Percentiles rank a stretch among this genome's conserved stretches.
Evolutionary conservation across 495 filamentous ascomycete species (phyloP).

Genomic region (Astrocystis sublimbata): DNA sequence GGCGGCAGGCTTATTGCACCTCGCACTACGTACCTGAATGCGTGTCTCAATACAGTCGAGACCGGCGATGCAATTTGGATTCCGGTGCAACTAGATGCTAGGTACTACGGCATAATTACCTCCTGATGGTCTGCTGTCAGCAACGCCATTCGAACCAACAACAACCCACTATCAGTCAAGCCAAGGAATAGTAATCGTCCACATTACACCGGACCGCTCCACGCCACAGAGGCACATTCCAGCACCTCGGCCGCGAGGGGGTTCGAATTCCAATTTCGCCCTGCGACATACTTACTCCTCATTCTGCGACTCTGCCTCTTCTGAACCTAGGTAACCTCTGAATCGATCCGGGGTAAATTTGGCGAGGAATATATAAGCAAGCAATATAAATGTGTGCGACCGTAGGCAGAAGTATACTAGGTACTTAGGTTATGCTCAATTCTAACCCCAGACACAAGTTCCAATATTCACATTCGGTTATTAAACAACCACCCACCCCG

Average conservation of each 20-base stretch:
- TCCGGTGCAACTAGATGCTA: too few relatives aligned
- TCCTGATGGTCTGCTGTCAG: constrained; percentile 7
- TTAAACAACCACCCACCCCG: not conserved
- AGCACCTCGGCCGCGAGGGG: too few relatives aligned
- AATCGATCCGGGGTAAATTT: too few relatives aligned
- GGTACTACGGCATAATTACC: not conserved
- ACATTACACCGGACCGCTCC: constrained; percentile 9
- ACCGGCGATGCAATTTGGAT: not conserved
- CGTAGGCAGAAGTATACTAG: not conserved
- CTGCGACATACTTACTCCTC: too few relatives aligned
- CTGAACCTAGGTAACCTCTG: too few relatives aligned
- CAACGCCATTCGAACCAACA: not conserved
- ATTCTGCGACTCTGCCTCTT: too few relatives aligned
- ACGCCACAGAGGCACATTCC: constrained; percentile 5
- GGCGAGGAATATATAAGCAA: too few relatives aligned
- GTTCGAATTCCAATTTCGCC: constrained; percentile 12
- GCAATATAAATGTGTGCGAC: not conserved
- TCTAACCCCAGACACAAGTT: not conserved
- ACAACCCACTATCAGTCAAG: constrained; percentile 5
- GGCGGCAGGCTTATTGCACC: not conserved
- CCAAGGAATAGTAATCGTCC: constrained; percentile 17
- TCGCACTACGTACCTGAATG: not conserved
- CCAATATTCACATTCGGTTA: not conserved
- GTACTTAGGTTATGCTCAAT: not conserved
- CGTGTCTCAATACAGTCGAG: not conserved